A percentile compares a stretch with the other conserved stretches of the same genome.
Conservation (phyloP, 805 yeast genomes). For the Tetrapisispora namnaoensis region DNA sequence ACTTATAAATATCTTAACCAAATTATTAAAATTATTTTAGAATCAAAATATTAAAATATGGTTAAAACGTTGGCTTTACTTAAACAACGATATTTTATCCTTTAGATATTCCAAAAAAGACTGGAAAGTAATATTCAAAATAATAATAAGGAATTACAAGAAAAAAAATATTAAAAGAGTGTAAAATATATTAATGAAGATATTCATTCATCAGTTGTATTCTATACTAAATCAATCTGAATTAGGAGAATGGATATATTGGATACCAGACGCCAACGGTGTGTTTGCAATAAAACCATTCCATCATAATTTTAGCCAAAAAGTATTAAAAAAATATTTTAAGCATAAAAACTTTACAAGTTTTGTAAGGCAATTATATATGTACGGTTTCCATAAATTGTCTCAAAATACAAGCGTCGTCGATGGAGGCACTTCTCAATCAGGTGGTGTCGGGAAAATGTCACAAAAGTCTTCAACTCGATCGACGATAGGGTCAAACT, state of each 20-base stretch:
- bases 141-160: no score
- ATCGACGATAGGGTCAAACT: not conserved
- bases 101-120: no score
- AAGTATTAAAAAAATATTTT: slow-evolving; percentile 54
- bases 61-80: no score
- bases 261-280: slow-evolving; percentile 62
- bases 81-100: no score
- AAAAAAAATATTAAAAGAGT: no score
- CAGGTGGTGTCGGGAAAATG: not conserved
- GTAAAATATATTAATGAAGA: not conserved
- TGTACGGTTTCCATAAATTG: slow-evolving; percentile 78
- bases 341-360: slow-evolving; percentile 75
- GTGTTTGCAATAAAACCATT: slow-evolving; percentile 67
- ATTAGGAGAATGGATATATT: slow-evolving; percentile 71
- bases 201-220: slow-evolving; percentile 58
- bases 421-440: not conserved
- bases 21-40: no score
- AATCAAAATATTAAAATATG: no score
- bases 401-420: slow-evolving; percentile 6
- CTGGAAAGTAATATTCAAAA: not conserved
- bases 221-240: slow-evolving; percentile 77
- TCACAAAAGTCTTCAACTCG: not conserved
- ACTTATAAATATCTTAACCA: no score
- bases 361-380: slow-evolving; percentile 68
- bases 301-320: slow-evolving; percentile 61